Base-by-base conservation (phyloP, 345 rosid genomes). In the Xanthoceras sorbifolium region DNA sequence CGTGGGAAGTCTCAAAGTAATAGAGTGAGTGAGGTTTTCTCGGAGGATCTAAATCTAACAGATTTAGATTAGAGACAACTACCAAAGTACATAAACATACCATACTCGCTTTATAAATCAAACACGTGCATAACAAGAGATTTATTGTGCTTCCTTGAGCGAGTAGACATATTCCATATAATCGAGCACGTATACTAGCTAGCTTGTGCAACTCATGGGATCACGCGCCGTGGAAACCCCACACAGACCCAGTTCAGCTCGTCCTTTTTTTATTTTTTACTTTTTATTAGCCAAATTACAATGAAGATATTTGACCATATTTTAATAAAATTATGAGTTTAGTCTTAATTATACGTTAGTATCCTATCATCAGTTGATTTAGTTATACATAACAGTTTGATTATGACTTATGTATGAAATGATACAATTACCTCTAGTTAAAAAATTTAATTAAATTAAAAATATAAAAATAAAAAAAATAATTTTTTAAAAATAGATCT, bases 181-280 rank as follows among this genome's bases (percentile, higher is more conserved):
- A 29, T 10, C 54, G 25, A 29, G 38, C 0, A 50, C 31, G 52
- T 72, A 61, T 2, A 44, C 9, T 28, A 10, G 9, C 0, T 73
- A 2, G 29, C 40, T 28, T 5, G 8, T 10, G 31, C 6, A 9
- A 42, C 18, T 64, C 70, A 64, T 74, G 71, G 77, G 70, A 74
- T 74, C 77, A 74, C 77, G 77, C 77, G 50, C 77, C 69, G 29
- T 40, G 55, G 69, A 50, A n/a, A 4, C 9, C 26, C 6, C 69
- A 18, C 26, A 7, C 60, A 1, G 9, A 7, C 6, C 7, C 50
- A 9, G 50, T 40, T 38, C 70, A 36, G 14, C 31, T 67, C 36
- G 11, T 11, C 15, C 31, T 23, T 67, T 38, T 36, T 17, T 34
- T 54, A 18, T 18, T 12, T 54, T n/a, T 54, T 54, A 10, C 14